phyloP scores from a whole-genome alignment of 2,329 filamentous ascomycete genomes.

The Chrysoporthe cubensis region DNA sequence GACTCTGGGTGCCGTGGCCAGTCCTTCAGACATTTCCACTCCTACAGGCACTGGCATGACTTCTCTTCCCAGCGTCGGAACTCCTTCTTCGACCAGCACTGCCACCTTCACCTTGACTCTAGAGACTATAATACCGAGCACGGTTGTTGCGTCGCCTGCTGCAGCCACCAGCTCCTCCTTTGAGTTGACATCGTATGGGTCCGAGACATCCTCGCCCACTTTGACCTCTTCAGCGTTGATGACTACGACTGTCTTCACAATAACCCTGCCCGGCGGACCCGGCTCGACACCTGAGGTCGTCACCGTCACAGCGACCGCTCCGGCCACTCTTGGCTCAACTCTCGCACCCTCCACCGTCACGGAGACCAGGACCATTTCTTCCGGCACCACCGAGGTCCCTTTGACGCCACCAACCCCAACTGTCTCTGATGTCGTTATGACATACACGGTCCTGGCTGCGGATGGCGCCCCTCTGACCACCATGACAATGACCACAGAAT shows the following conservation, averaged over 20 bases:
- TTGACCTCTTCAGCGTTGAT: slow-evolving; percentile 7
- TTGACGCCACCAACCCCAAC: slow-evolving; percentile 11
- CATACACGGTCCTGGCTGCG: slow-evolving; percentile 31
- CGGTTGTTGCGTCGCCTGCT: not conserved
- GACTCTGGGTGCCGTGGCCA: slow-evolving; percentile 12
- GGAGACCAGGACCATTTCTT: slow-evolving; percentile 14
- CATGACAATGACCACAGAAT: slow-evolving; percentile 23
- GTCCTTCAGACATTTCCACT: not conserved
- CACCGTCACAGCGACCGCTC: slow-evolving; percentile 23
- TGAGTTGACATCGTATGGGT: not conserved
- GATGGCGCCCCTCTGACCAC: slow-evolving; percentile 24
- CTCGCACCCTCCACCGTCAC: slow-evolving; percentile 14
- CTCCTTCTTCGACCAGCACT: slow-evolving; percentile 27
- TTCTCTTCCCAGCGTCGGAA: slow-evolving; percentile 1
- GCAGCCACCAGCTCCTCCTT: not conserved
- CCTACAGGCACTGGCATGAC: not conserved
- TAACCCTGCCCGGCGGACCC: slow-evolving; percentile 23
- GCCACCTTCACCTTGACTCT: slow-evolving; percentile 32
- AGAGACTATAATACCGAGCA: slow-evolving; percentile 18
- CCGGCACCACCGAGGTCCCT: slow-evolving; percentile 25
- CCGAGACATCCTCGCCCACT: not conserved
- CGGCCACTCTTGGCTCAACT: slow-evolving; percentile 5
- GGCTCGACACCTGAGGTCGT: slow-evolving; percentile 20
- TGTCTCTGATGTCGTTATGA: slow-evolving; percentile 30
- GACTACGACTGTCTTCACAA: slow-evolving; percentile 18